These are phyloP conservation scores for Rubroshorea leprosula DNA, from an alignment of 345 rosid species.

Conservation along the genomic window DNA sequence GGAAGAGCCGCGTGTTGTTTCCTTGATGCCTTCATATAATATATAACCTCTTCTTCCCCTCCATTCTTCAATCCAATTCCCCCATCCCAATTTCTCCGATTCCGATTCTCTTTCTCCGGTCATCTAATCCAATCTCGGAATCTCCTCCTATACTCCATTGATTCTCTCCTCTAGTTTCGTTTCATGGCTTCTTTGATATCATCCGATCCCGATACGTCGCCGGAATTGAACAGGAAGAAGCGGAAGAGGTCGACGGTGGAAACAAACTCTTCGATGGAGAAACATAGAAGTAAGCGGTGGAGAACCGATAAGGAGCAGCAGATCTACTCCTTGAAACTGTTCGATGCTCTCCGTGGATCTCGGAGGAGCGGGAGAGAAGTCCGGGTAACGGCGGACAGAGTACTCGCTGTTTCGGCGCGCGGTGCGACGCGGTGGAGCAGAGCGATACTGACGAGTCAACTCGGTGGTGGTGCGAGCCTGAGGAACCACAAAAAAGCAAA, in stretches of 20 bases:
- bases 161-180: background rate
- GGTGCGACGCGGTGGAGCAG: conserved; percentile 34
- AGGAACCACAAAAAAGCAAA: conserved; percentile 48
- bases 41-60: conserved; percentile 5
- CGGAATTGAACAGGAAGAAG: conserved; percentile 42
- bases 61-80: conserved; percentile 7
- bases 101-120: background rate
- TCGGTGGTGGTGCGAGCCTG: conserved; percentile 48
- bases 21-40: conserved; percentile 25
- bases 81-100: background rate
- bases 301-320: conserved; percentile 45
- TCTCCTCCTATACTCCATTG: background rate
- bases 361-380: conserved; percentile 30
- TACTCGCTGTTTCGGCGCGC: conserved; percentile 33
- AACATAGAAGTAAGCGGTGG: conserved; percentile 44
- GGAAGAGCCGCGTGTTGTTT: conserved; percentile 34
- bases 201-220: conserved; percentile 21
- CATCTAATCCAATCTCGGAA: background rate
- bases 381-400: conserved; percentile 36
- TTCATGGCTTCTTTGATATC: conserved; percentile 27
- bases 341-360: conserved; percentile 50
- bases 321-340: conserved; percentile 67
- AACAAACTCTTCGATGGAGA: conserved; percentile 17
- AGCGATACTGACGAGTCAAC: conserved; percentile 38
- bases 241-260: conserved; percentile 29